phyloP scores from a whole-genome alignment of 1,284 basidiomycete species.

The Ceratobasidium sp. region DNA sequence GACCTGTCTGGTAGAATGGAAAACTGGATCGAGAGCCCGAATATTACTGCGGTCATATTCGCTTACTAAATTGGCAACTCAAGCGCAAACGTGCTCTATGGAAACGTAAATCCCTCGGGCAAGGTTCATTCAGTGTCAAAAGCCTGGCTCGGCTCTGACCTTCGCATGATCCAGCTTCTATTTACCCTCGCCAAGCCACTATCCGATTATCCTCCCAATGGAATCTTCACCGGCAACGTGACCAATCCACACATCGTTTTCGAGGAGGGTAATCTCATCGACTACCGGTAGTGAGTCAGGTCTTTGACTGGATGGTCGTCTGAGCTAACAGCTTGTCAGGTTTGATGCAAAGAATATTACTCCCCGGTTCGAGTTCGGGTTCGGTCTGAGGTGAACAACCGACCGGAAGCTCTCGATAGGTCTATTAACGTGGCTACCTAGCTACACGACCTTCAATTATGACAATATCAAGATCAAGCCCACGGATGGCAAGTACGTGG shows the following conservation, averaged over 20 bases:
- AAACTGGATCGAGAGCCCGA: slow-evolving; percentile 49
- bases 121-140: slow-evolving; percentile 40
- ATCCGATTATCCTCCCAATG: slow-evolving; percentile 38
- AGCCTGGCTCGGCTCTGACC: background rate
- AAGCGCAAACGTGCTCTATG: slow-evolving; percentile 50
- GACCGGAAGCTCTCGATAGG: slow-evolving; percentile 49
- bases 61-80: slow-evolving; percentile 51
- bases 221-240: slow-evolving; percentile 47
- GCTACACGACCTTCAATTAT: slow-evolving; percentile 54
- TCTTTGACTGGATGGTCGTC: background rate
- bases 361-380: slow-evolving; percentile 54
- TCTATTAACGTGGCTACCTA: background rate
- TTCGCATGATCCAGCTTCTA: slow-evolving; percentile 55
- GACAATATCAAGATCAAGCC: slow-evolving; percentile 43
- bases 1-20: too few relatives aligned
- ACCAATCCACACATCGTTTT: slow-evolving; percentile 59
- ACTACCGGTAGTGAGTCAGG: slow-evolving; percentile 41
- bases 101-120: slow-evolving; percentile 52
- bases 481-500: background rate
- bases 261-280: slow-evolving; percentile 58
- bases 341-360: slow-evolving; percentile 48
- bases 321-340: background rate
- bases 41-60: slow-evolving; percentile 41
- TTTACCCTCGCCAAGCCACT: slow-evolving; percentile 78
- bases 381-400: slow-evolving; percentile 54